Evolutionary conservation across 768 basidiomycete genomes (phyloP).

Genomic region (Pseudohyphozyma bogoriensis): DNA sequence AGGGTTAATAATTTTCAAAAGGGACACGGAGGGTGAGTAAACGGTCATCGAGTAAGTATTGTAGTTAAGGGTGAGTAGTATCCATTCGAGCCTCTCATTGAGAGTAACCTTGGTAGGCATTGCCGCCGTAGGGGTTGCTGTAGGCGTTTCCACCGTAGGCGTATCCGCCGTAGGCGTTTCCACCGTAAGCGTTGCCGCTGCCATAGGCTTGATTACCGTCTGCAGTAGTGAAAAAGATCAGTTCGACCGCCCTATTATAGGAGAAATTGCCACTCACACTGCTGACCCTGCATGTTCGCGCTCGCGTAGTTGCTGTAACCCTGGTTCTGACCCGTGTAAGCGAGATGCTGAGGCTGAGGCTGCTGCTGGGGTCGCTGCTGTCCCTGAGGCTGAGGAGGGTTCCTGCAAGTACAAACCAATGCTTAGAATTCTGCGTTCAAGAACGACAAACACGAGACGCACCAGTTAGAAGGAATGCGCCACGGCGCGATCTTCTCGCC

Average conservation of each 20-base stretch:
- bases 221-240: no score
- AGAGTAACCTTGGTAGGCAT: no score
- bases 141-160: no score
- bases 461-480: constrained; percentile 39
- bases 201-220: no score
- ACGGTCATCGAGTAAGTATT: background rate
- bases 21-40: background rate
- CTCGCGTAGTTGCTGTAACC: background rate
- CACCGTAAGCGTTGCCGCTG: no score
- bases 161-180: no score
- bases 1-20: background rate
- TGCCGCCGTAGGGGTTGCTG: no score
- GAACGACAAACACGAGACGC: background rate
- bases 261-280: background rate
- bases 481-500: constrained; percentile 38
- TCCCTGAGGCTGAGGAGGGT: background rate
- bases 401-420: background rate
- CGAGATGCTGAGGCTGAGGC: background rate
- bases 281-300: background rate
- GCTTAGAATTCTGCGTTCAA: background rate
- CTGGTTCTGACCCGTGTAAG: background rate
- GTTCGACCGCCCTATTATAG: no score
- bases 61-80: no score
- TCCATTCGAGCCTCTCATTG: no score
- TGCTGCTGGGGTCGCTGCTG: background rate